Base-by-base conservation (phyloP, 208 protist species). In the Trichomonas vaginalis region DNA sequence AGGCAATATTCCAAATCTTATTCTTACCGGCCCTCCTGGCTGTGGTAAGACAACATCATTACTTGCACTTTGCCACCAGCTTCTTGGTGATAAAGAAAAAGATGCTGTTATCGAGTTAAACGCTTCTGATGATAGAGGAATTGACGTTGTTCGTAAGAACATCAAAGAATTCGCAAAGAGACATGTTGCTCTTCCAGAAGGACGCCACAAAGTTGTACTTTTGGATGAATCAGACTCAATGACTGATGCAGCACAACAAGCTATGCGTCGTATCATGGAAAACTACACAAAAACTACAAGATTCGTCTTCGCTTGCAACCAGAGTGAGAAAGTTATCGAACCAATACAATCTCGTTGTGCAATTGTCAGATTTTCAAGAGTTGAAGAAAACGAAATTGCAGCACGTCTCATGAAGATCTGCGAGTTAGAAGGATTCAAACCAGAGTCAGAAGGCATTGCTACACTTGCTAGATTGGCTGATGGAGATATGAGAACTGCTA, bases 241-340 rank as follows among this genome's bases (percentile, higher is more conserved):
- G 99, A 99, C 99, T 0, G 96, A 97, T 14, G 98, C 98, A 0
- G 99, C 99, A 23, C 99, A 99, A 97, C 99, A 99, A 96, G 99
- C 99, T 12, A 97, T 99, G 90, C 97, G 99, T 12, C 97, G 99
- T 23, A 99, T 98, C 32, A 99, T 99, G 98, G 99, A 99, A 97
- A 97, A 99, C 61, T 98, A 99, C 97, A 98, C 98, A 80, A 97
- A 96, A 96, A 99, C 98, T 0, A 99, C 99, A 0, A 97, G 99
- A 48, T 99, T 99, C 97, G 99, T 98, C 70, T 98, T 99, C 92
- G 99, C 99, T 27, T 99, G 99, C 97, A 99, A 99, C 97, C 98
- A 98, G 56, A 99, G 98, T 86, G 98, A 97, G 83, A 99, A 99
- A 97, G 99, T 99, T 61, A 99, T 99, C 96, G 99, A 99, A 96